A percentile compares a stretch with the other conserved stretches of the same genome.
Evolutionary conservation across 2,329 filamentous ascomycete genomes (phyloP).

Genomic region (Aspergillus texensis): DNA sequence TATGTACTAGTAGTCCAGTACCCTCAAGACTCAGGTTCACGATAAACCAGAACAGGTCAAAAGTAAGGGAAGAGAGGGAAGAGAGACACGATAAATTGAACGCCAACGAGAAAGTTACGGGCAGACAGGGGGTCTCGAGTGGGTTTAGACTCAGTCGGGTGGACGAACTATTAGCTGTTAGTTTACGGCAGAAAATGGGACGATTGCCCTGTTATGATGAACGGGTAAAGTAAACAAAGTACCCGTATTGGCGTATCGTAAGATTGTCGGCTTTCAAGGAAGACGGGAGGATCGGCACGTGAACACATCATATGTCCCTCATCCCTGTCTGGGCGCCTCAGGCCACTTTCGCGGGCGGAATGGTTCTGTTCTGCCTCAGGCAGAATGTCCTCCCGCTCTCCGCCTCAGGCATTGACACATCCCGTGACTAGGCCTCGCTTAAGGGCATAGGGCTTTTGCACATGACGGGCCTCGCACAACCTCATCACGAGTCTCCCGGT

Average conservation of each 20-base stretch:
- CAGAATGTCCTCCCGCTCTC: not conserved
- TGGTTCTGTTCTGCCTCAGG: slow-evolving; percentile 17
- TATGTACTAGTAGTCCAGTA: not conserved
- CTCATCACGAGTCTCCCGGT: slow-evolving; percentile 38
- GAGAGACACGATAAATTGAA: slow-evolving; percentile 6
- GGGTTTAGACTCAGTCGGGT: slow-evolving; percentile 15
- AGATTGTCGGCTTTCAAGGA: slow-evolving; percentile 17
- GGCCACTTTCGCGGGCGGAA: not conserved
- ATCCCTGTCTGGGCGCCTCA: not conserved
- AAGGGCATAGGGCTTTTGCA: slow-evolving; percentile 25
- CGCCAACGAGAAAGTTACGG: slow-evolving; percentile 29
- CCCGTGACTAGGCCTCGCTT: slow-evolving; percentile 39
- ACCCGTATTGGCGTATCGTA: slow-evolving; percentile 26
- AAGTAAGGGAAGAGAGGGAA: slow-evolving; percentile 14
- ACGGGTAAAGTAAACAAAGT: slow-evolving; percentile 21
- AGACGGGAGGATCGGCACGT: slow-evolving; percentile 20
- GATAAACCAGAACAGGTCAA: not conserved
- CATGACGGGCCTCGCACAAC: slow-evolving; percentile 38
- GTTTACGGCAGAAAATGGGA: slow-evolving; percentile 3
- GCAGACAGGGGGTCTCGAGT: slow-evolving; percentile 16
- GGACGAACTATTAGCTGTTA: slow-evolving; percentile 25
- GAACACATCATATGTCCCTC: slow-evolving; percentile 7
- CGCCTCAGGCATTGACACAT: slow-evolving; percentile 18
- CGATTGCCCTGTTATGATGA: slow-evolving; percentile 5
- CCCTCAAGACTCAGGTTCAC: slow-evolving; percentile 5